Percentiles rank a stretch among this genome's conserved stretches.
Conservation (phyloP, 1,139 yeast genomes). For the Pichia terricola region DNA sequence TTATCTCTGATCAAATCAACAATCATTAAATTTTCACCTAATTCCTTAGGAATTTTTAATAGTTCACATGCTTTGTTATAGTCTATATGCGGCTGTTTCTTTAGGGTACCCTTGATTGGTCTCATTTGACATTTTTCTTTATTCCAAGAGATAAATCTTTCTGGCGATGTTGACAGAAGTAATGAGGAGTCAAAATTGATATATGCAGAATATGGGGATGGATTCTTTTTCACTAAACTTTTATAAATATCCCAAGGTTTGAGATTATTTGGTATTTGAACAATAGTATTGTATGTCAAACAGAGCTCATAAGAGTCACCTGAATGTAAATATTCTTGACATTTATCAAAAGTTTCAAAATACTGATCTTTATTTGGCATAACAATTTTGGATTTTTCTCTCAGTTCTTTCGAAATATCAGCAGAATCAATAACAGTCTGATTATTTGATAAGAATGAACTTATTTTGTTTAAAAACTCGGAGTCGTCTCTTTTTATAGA, state of each 20-base stretch:
- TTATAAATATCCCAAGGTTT: constrained; percentile 77
- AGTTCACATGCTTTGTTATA: constrained; percentile 51
- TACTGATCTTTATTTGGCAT: constrained; percentile 52
- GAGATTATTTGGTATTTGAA: constrained; percentile 36
- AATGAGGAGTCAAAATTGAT: constrained; percentile 57
- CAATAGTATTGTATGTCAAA: constrained; percentile 68
- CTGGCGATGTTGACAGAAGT: constrained; percentile 87
- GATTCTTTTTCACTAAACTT: constrained; percentile 61
- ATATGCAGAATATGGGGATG: constrained; percentile 87
- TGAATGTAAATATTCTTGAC: constrained; percentile 59
- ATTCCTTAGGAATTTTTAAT: constrained; percentile 79
- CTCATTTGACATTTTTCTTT: constrained; percentile 58
- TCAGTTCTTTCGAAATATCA: not conserved
- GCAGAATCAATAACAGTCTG: not conserved
- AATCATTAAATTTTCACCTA: constrained; percentile 95
- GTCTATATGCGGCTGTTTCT: constrained; percentile 45
- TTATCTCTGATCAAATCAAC: constrained; percentile 94
- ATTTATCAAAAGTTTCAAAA: constrained; percentile 42
- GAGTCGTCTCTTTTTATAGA: constrained; percentile 34
- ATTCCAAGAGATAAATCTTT: constrained; percentile 80
- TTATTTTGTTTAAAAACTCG: constrained; percentile 29
- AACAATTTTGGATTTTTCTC: constrained; percentile 26
- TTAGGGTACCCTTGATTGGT: constrained; percentile 95
- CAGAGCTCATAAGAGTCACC: constrained; percentile 96
- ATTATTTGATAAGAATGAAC: not conserved